These are phyloP conservation scores for sweet orange (Citrus sinensis) DNA, from an alignment of 345 rosid species.

Conservation along the genomic window DNA sequence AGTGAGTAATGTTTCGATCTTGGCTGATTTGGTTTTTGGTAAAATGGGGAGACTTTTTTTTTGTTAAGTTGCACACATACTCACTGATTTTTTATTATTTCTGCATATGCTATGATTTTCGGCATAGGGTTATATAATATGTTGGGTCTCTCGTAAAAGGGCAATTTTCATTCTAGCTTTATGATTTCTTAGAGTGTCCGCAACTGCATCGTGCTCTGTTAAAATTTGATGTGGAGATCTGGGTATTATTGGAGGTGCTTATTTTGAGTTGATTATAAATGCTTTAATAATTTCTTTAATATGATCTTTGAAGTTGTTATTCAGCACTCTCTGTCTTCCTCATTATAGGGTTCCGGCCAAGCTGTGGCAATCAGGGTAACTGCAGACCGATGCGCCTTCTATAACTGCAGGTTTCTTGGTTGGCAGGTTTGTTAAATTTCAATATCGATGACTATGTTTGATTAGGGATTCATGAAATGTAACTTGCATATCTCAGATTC, in stretches of 20 bases:
- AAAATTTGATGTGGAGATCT: background rate
- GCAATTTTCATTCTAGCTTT: background rate
- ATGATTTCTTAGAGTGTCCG: background rate
- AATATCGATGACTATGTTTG: background rate
- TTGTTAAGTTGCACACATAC: background rate
- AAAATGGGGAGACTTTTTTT: background rate
- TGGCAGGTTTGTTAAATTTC: constrained; percentile 70
- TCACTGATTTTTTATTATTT: background rate
- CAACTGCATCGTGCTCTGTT: background rate
- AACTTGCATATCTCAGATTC: background rate
- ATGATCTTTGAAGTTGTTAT: background rate
- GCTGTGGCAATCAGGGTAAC: constrained; percentile 95
- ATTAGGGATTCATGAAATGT: background rate
- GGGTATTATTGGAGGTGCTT: background rate
- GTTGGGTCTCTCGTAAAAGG: background rate
- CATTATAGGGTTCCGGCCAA: constrained; percentile 85
- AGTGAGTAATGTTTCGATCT: background rate
- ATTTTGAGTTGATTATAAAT: background rate
- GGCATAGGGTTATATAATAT: background rate
- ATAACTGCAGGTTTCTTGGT: constrained; percentile 91
- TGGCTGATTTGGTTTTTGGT: background rate
- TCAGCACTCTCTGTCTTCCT: background rate
- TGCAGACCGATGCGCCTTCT: constrained; percentile 94
- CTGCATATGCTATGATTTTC: background rate
- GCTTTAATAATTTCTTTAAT: background rate